These are phyloP conservation scores for Solanum chacoense DNA, from an alignment of 305 asterid genomes.

Conservation along the genomic window DNA sequence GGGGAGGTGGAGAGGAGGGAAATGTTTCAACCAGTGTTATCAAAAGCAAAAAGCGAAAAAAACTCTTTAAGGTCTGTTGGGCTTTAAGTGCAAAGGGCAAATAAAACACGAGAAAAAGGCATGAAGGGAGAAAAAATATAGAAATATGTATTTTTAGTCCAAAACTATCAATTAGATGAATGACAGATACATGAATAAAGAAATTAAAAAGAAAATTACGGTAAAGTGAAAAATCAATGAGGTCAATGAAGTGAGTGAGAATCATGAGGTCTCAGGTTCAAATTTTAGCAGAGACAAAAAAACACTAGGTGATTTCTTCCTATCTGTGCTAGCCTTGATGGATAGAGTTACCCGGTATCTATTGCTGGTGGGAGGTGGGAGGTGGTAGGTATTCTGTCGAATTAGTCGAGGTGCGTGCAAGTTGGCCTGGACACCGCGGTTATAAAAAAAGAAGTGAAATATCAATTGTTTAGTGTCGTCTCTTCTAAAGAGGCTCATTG, in stretches of 20 bases:
- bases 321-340: not conserved
- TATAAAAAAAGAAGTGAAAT: not conserved
- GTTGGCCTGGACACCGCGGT: not conserved
- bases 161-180: not conserved
- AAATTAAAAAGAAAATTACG: not conserved
- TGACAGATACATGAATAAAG: not conserved
- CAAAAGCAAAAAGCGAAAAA: not conserved
- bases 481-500: not conserved
- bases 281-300: not conserved
- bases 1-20: not conserved
- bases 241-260: not conserved
- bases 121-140: not conserved
- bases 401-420: not conserved
- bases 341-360: not conserved
- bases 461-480: not conserved
- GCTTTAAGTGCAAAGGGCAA: not conserved
- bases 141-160: not conserved
- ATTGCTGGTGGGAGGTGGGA: not conserved
- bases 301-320: not conserved
- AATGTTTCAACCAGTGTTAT: not conserved
- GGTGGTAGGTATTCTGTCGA: not conserved
- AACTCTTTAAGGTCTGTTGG: not conserved
- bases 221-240: not conserved
- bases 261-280: not conserved
- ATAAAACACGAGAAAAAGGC: not conserved